Conservation (phyloP, 495 filamentous ascomycete species). For the Mytilinidion resinicola region DNA sequence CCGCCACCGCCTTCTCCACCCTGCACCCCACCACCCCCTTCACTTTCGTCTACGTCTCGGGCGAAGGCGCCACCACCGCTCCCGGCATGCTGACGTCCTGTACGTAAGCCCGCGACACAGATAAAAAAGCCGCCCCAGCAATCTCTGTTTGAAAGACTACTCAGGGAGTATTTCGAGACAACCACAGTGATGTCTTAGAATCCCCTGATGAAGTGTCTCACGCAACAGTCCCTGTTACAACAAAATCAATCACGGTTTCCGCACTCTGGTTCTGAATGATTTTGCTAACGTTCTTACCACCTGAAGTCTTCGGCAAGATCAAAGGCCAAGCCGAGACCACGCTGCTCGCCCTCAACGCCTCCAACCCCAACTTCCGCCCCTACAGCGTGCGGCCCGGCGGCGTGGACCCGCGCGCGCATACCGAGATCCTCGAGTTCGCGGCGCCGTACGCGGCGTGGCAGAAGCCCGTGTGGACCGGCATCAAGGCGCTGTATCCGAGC, state of each 20-base stretch:
- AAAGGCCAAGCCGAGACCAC: slow-evolving; percentile 58
- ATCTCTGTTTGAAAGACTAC: too few species aligned
- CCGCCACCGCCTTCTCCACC: slow-evolving; percentile 54
- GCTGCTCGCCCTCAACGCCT: slow-evolving; percentile 43
- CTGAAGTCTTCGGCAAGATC: slow-evolving; percentile 52
- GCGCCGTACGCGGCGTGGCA: slow-evolving; percentile 29
- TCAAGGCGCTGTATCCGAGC: slow-evolving; percentile 16
- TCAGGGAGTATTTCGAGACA: too few species aligned
- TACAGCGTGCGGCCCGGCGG: slow-evolving; percentile 49
- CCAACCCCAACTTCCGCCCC: slow-evolving; percentile 42
- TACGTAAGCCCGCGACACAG: too few species aligned
- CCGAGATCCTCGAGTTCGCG: slow-evolving; percentile 46
- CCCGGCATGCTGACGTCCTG: slow-evolving; percentile 43
- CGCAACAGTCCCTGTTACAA: too few species aligned
- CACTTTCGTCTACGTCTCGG: slow-evolving; percentile 66
- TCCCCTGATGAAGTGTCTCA: too few species aligned
- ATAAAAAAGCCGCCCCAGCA: too few species aligned
- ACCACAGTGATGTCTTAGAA: too few species aligned
- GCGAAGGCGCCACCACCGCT: slow-evolving; percentile 48
- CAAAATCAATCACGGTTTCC: too few species aligned
- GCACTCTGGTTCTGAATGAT: too few species aligned
- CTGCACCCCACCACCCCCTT: slow-evolving; percentile 46
- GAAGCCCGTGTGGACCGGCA: slow-evolving; percentile 18
- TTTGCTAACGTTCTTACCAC: too few species aligned
- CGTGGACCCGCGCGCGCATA: slow-evolving; percentile 45